Percentiles rank a stretch among this genome's conserved stretches.
Conservation (phyloP, 768 basidiomycete genomes). For the Calocera viscosa region DNA sequence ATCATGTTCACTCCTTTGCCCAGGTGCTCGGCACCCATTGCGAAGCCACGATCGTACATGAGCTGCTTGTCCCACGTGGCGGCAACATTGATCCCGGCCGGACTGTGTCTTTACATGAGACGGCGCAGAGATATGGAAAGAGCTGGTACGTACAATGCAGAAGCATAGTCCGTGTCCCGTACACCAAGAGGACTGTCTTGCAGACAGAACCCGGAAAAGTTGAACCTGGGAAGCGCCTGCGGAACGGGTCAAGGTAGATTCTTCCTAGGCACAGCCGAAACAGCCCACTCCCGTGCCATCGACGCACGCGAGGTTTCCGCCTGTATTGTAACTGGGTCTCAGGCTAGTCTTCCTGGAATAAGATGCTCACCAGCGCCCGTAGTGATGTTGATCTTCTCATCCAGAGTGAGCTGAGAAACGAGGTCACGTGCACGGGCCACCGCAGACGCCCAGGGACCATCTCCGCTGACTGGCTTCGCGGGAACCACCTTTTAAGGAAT, state of each 20-base stretch:
- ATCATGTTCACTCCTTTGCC: conserved; percentile 69
- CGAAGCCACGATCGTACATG: conserved; percentile 60
- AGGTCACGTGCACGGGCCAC: conserved; percentile 45
- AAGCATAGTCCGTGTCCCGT: background rate
- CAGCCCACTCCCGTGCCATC: background rate
- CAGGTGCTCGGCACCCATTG: conserved; percentile 71
- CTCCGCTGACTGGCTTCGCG: background rate
- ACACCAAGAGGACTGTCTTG: background rate
- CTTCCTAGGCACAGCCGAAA: background rate
- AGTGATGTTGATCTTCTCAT: conserved; percentile 12
- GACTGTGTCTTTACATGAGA: background rate
- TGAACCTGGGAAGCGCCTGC: background rate
- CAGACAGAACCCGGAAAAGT: background rate
- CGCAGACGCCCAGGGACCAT: conserved; percentile 42
- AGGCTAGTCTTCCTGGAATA: background rate
- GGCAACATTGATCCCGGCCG: background rate
- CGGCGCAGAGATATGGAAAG: background rate
- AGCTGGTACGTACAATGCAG: background rate
- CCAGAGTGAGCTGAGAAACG: conserved; percentile 28
- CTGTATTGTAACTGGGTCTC: background rate
- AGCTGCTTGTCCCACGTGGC: conserved; percentile 53
- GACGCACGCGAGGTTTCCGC: background rate
- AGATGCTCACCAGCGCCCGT: conserved; percentile 8
- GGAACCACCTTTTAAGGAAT: background rate
- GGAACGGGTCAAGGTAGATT: background rate